Percentiles rank a stretch among this genome's conserved stretches.
phyloP scores from a whole-genome alignment of 176 grass and related monocot genomes.

The Aegilops speltoides region DNA sequence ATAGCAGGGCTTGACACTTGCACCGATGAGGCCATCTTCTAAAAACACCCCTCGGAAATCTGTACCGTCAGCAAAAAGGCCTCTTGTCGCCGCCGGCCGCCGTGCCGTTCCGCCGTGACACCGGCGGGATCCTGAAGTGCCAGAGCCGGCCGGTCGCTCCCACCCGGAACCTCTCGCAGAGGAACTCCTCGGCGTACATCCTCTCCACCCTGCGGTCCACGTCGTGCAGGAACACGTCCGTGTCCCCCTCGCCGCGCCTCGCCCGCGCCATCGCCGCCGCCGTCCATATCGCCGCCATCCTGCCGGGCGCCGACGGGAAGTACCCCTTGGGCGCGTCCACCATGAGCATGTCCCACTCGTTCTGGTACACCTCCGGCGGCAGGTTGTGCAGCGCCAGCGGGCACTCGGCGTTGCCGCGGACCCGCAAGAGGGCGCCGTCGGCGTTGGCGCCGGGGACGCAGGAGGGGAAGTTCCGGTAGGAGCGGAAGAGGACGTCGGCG shows the following conservation, averaged over 20 bases:
- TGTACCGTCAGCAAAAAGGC: neutral
- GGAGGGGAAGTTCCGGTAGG: neutral
- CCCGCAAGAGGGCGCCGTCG: neutral
- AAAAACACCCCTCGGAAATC: neutral
- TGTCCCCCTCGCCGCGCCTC: neutral
- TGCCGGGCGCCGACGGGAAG: slow-evolving; percentile 53
- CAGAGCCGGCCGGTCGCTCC: neutral
- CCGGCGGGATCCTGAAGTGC: neutral
- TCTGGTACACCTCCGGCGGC: slow-evolving; percentile 21
- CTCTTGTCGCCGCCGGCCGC: slow-evolving; percentile 30
- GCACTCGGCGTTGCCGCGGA: slow-evolving; percentile 37
- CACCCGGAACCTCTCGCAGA: neutral
- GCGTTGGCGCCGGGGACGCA: neutral
- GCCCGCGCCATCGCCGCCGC: slow-evolving; percentile 21
- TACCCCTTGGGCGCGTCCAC: slow-evolving; percentile 65
- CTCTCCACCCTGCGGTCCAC: neutral
- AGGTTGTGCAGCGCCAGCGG: slow-evolving; percentile 35
- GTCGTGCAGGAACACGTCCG: neutral
- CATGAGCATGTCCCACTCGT: neutral
- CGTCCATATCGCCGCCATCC: slow-evolving; percentile 81
- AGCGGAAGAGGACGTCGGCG: slow-evolving; percentile 32
- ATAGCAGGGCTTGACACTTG: too few species aligned
- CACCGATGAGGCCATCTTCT: neutral
- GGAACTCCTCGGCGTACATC: neutral
- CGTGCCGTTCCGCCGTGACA: slow-evolving; percentile 29